Percentiles rank a stretch among this genome's conserved stretches.
phyloP scores from a whole-genome alignment of 164 flowering plant genomes.

The Euptelea pleiosperma region DNA sequence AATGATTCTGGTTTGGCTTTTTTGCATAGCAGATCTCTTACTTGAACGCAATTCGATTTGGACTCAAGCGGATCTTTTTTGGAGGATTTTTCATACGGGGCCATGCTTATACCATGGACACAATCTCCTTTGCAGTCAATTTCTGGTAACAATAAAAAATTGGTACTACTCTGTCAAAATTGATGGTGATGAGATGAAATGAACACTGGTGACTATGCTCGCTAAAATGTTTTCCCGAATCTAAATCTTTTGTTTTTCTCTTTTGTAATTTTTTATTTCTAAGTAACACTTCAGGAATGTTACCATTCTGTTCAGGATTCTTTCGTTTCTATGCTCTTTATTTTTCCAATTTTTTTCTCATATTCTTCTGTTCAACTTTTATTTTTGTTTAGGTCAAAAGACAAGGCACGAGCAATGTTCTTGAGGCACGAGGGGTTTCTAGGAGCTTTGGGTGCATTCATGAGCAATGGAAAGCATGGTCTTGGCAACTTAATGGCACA shows the following conservation, averaged over 20 bases:
- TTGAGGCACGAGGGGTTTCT: slow-evolving; percentile 95
- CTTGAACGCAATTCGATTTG: slow-evolving; percentile 87
- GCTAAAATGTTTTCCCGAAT: background rate
- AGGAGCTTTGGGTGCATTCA: slow-evolving; percentile 98
- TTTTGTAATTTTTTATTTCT: no score
- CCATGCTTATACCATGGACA: slow-evolving; percentile 98
- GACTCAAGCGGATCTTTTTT: slow-evolving; percentile 89
- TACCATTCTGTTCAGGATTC: background rate
- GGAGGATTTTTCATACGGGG: slow-evolving; percentile 98
- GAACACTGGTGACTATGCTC: background rate
- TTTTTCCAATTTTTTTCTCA: background rate
- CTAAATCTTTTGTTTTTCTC: background rate
- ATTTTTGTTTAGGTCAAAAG: slow-evolving; percentile 68
- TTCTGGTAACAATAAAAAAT: slow-evolving; percentile 62
- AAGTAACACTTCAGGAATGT: no score
- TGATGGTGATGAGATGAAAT: background rate
- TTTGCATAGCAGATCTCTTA: slow-evolving; percentile 61
- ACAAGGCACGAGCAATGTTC: slow-evolving; percentile 89
- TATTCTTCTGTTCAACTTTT: background rate
- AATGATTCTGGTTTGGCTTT: slow-evolving; percentile 9
- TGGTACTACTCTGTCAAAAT: background rate
- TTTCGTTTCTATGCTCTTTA: background rate
- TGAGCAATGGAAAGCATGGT: slow-evolving; percentile 98
- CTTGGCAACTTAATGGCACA: slow-evolving; percentile 94
- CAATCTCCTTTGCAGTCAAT: slow-evolving; percentile 90